phyloP scores from a whole-genome alignment of 2,329 filamentous ascomycete species.

The Sarocladium brachiariae region DNA sequence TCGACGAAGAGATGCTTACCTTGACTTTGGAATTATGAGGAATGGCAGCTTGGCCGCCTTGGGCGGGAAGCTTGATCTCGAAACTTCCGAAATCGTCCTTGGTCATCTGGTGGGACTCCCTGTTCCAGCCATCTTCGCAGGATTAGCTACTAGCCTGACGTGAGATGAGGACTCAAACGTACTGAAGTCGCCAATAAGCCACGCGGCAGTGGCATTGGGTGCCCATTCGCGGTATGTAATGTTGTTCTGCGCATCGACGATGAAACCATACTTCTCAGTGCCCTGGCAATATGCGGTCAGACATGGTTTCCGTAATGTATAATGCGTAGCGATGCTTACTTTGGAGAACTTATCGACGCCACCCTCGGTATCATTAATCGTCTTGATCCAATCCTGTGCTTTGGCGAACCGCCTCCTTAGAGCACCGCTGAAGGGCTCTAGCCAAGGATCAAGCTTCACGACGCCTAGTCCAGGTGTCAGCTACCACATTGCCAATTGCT shows the following conservation, averaged over 20 bases:
- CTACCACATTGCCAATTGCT: neutral
- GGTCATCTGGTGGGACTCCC: constrained; percentile 77
- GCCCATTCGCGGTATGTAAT: constrained; percentile 96
- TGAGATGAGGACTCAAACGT: constrained; percentile 23
- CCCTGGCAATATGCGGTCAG: constrained; percentile 47
- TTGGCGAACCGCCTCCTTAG: constrained; percentile 71
- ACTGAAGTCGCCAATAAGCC: constrained; percentile 93
- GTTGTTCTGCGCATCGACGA: constrained; percentile 72
- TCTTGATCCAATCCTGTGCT: constrained; percentile 80
- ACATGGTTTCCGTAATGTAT: neutral
- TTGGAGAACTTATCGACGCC: constrained; percentile 87
- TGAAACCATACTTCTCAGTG: constrained; percentile 79
- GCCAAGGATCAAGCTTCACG: constrained; percentile 79
- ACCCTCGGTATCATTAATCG: constrained; percentile 75
- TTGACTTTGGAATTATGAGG: constrained; percentile 94
- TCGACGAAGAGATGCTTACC: constrained; percentile 41
- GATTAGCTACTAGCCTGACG: constrained; percentile 15
- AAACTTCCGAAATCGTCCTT: constrained; percentile 82
- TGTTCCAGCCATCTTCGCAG: constrained; percentile 73
- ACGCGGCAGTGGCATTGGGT: constrained; percentile 77
- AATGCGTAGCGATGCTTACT: constrained; percentile 37
- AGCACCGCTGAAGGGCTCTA: constrained; percentile 74
- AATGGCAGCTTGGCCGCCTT: constrained; percentile 69
- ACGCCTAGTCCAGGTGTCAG: constrained; percentile 54
- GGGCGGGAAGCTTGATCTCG: constrained; percentile 69